A percentile compares a stretch with the other conserved stretches of the same genome.
Conservation (phyloP, 495 filamentous ascomycete genomes). For the Trichoderma asperelloides region DNA sequence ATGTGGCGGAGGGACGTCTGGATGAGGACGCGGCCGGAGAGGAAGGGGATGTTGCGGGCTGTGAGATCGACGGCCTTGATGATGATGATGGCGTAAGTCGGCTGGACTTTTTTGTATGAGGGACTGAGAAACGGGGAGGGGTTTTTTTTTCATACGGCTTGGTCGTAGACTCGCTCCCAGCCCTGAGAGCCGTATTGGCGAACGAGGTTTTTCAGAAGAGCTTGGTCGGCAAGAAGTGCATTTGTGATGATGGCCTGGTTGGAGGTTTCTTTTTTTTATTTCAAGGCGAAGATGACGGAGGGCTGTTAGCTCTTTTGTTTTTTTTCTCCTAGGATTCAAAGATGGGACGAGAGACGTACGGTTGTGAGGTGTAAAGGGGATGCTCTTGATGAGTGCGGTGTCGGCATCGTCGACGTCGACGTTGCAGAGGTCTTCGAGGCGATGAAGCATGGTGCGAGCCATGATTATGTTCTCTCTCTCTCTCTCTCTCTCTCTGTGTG, state of each 20-base stretch:
- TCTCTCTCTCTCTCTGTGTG: not conserved
- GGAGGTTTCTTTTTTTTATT: not conserved
- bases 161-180: conserved; percentile 2
- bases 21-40: conserved; percentile 7
- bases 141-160: not conserved
- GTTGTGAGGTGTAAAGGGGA: not conserved
- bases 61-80: not conserved
- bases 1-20: not conserved
- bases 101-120: not conserved
- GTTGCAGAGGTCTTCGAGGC: conserved; percentile 5
- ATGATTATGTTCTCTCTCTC: not conserved
- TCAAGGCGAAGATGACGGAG: not conserved
- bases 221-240: not conserved
- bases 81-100: too few species aligned
- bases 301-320: not conserved
- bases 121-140: not conserved
- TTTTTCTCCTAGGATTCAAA: not conserved
- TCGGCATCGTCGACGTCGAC: conserved; percentile 2
- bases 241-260: conserved; percentile 7
- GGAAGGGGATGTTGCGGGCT: not conserved
- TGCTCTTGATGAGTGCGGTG: conserved; percentile 1
- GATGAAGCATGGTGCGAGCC: not conserved
- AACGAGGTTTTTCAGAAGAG: not conserved
- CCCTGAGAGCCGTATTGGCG: not conserved
- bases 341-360: not conserved